Percentiles rank a stretch among this genome's conserved stretches.
phyloP scores from a whole-genome alignment of 768 basidiomycete genomes.

The Boletus fagicola region DNA sequence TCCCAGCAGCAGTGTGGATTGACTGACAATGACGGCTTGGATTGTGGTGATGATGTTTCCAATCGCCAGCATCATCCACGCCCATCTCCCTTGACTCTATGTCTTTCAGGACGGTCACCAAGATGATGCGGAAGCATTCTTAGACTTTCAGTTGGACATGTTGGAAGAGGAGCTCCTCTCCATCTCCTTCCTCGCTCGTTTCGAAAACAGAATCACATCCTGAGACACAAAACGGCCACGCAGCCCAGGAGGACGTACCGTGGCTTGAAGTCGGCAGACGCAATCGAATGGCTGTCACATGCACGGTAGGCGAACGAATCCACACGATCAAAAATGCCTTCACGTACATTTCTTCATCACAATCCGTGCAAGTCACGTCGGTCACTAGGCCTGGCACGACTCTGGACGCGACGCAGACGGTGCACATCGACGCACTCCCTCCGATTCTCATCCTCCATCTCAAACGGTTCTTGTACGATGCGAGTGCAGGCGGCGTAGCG shows the following conservation, averaged over 20 bases:
- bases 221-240: constrained; percentile 13
- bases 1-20: neutral
- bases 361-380: constrained; percentile 70
- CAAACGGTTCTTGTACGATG: constrained; percentile 89
- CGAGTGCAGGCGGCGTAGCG: constrained; percentile 67
- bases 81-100: constrained; percentile 1
- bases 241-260: constrained; percentile 55
- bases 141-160: constrained; percentile 94
- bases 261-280: constrained; percentile 95
- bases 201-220: constrained; percentile 33
- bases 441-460: constrained; percentile 84
- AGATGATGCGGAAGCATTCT: constrained; percentile 97
- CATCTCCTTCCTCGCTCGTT: constrained; percentile 53
- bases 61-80: neutral
- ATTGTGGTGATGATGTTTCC: too few species aligned
- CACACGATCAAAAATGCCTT: constrained; percentile 83
- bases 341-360: constrained; percentile 70
- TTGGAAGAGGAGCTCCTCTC: constrained; percentile 87
- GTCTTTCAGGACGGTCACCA: constrained; percentile 75
- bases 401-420: constrained; percentile 70
- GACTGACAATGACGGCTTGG: neutral
- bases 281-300: constrained; percentile 75
- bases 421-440: constrained; percentile 80
- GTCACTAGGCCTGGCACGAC: constrained; percentile 53
- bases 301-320: constrained; percentile 74